Base-by-base conservation (phyloP, 2,329 filamentous ascomycete species). In the Pseudogymnoascus sp. region DNA sequence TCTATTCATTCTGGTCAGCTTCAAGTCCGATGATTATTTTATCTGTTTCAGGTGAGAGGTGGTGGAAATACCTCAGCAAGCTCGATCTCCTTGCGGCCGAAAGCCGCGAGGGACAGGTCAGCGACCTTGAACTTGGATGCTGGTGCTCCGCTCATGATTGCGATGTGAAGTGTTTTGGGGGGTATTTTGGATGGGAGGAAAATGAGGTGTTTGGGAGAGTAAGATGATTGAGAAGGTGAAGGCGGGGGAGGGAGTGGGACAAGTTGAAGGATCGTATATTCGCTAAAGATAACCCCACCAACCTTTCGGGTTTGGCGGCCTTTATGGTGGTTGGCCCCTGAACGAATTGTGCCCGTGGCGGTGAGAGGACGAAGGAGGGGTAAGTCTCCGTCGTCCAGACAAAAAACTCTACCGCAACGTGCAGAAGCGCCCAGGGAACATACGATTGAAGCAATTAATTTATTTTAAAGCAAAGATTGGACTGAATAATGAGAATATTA, bases 11-110 rank as follows among this genome's bases (percentile, higher is more conserved):
- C n/a, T 55, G 25, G 43, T 55, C 45, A 55, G 45, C 45, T 55
- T 55, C 45, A 55, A 55, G 45, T 33, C n/a, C 25, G n/a, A 31
- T 18, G 25, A 7, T 2, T 55, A 18, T 55, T 55, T 31, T 55
- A 31, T 55, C n/a, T 12, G n/a, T 55, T 55, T 55, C 45, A 55
- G 21, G 25, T 55, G 25, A 55, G 33, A 16, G 16, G 16, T 16
- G 25, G 35, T 61, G 31, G 28, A 61, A 45, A 33, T 31, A 40
- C 84, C 80, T 97, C 93, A 74, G 95, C 93, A 76, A 97, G 87
- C 81, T 97, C 93, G 75, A 99, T 97, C 88, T 99, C 95, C 81
- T 93, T 93, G 82, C 95, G 93, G 80, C 95, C 95, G 77, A 99
- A 97, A 80, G 95, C 95, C 76, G 95, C 93, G 77, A 97, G 88